A percentile compares a stretch with the other conserved stretches of the same genome.
Conservation (phyloP, 352 stramenopile species). For the Poterioochromonas sp. region DNA sequence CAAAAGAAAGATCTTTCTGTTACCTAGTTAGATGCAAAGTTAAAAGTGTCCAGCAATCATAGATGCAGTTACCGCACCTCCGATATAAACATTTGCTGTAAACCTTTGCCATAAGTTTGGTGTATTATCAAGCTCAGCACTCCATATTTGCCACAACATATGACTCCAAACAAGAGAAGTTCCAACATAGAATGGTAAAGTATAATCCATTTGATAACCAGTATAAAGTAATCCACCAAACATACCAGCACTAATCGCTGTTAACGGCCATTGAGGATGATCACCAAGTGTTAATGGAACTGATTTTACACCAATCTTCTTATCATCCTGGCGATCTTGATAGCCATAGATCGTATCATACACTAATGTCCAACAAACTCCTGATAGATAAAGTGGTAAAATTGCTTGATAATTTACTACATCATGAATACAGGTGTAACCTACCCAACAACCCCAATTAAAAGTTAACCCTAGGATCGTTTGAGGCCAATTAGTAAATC, state of each 20-base stretch:
- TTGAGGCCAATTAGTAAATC: slow-evolving; percentile 93
- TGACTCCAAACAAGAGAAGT: not conserved
- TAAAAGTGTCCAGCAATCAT: slow-evolving; percentile 24
- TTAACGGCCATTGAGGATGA: not conserved
- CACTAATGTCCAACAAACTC: slow-evolving; percentile 94
- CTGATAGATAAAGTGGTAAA: slow-evolving; percentile 81
- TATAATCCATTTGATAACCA: not conserved
- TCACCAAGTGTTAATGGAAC: slow-evolving; percentile 9
- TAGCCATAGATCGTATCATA: slow-evolving; percentile 99
- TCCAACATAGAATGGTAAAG: slow-evolving; percentile 18
- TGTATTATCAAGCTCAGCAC: not conserved
- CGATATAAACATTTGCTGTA: slow-evolving; percentile 4
- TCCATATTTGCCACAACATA: slow-evolving; percentile 27
- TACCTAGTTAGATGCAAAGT: too few species aligned
- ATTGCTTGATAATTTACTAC: slow-evolving; percentile 41
- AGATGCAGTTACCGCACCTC: not conserved
- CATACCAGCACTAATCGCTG: not conserved
- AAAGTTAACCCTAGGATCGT: slow-evolving; percentile 92
- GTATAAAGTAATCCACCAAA: slow-evolving; percentile 9
- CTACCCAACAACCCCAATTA: slow-evolving; percentile 94
- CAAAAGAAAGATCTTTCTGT: too few species aligned
- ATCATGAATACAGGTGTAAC: slow-evolving; percentile 67
- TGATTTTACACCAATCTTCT: slow-evolving; percentile 20
- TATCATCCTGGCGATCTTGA: slow-evolving; percentile 54
- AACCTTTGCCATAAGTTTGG: not conserved